Evolutionary conservation across 2,329 filamentous ascomycete genomes (phyloP).

Genomic region (Fusarium pininemorale): DNA sequence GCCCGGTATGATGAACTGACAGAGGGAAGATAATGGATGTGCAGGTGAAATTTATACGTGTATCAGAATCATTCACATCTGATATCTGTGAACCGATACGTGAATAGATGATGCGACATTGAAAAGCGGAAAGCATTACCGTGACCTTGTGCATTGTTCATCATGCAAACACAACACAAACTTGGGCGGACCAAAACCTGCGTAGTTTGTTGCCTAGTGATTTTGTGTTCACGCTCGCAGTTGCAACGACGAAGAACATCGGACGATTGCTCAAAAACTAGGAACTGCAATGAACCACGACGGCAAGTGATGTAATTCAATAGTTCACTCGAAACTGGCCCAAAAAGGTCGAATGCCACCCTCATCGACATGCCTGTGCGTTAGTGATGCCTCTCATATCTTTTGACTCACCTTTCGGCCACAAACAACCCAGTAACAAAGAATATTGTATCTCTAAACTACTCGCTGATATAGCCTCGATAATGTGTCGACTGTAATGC

Average conservation of each 20-base stretch:
- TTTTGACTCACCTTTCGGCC: fast-evolving
- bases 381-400: fast-evolving
- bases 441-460: too few relatives aligned
- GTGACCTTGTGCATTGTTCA: too few relatives aligned
- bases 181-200: too few relatives aligned
- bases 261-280: fast-evolving
- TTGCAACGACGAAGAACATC: not conserved
- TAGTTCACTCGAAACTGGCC: fast-evolving
- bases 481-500: too few relatives aligned
- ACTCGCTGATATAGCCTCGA: not conserved
- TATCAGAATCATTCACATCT: not conserved
- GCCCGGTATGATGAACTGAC: not conserved
- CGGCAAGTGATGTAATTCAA: fast-evolving
- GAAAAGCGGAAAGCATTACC: fast-evolving
- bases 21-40: not conserved
- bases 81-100: fast-evolving
- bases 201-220: too few relatives aligned
- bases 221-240: too few relatives aligned
- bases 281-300: not conserved
- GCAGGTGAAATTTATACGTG: too few relatives aligned
- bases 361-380: fast-evolving
- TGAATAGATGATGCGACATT: fast-evolving
- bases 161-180: not conserved
- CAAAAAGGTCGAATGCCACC: not conserved
- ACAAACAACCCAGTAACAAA: not conserved